Evolutionary conservation across 2,329 filamentous ascomycete genomes (phyloP).

Genomic region (Pseudopyricularia cyperi): DNA sequence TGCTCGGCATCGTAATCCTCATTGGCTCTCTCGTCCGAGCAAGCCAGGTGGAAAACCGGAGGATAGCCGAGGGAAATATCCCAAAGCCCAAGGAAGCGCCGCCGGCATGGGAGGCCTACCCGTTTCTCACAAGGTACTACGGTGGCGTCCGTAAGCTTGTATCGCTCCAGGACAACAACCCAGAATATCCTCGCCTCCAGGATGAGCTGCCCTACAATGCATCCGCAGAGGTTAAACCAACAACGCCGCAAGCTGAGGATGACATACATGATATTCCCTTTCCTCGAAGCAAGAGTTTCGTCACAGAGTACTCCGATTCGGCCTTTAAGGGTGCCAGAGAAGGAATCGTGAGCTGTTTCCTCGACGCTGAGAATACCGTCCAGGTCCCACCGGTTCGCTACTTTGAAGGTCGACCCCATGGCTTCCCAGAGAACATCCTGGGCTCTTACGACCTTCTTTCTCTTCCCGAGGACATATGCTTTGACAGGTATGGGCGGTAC

Average conservation of each 20-base stretch:
- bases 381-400: slow-evolving; percentile 58
- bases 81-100: slow-evolving; percentile 50
- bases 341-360: slow-evolving; percentile 60
- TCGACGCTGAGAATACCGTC: slow-evolving; percentile 54
- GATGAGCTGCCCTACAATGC: slow-evolving; percentile 39
- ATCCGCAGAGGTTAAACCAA: slow-evolving; percentile 8
- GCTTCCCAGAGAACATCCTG: slow-evolving; percentile 72
- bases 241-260: slow-evolving; percentile 4
- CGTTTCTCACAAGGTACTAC: slow-evolving; percentile 79
- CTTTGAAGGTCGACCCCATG: slow-evolving; percentile 65
- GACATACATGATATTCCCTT: slow-evolving; percentile 10
- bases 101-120: slow-evolving; percentile 70
- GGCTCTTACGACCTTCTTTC: slow-evolving; percentile 78
- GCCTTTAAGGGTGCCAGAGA: slow-evolving; percentile 24
- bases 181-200: slow-evolving; percentile 65
- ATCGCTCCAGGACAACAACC: slow-evolving; percentile 49
- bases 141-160: slow-evolving; percentile 70
- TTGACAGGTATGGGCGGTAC: slow-evolving; percentile 78
- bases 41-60: slow-evolving; percentile 56
- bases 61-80: slow-evolving; percentile 40
- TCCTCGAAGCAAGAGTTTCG: slow-evolving; percentile 42
- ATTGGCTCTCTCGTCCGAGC: slow-evolving; percentile 63
- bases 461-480: slow-evolving; percentile 76
- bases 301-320: slow-evolving; percentile 19
- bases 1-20: slow-evolving; percentile 60